Percentiles rank a stretch among this genome's conserved stretches.
phyloP scores from a whole-genome alignment of 1,139 yeast species.

The Arxiozyma heterogenica region DNA sequence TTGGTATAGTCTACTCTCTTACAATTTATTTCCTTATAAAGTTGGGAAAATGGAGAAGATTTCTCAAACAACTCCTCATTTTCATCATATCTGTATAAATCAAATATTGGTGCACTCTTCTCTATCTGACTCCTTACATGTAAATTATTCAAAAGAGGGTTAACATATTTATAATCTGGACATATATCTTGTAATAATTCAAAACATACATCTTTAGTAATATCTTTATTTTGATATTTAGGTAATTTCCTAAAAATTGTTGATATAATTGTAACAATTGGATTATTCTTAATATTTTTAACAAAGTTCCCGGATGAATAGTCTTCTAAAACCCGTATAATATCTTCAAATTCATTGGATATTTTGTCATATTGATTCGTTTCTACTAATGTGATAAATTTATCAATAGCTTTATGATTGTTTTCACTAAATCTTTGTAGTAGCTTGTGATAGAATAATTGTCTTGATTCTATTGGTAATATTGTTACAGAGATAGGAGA shows the following conservation, averaged over 20 bases:
- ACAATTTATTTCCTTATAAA: constrained; percentile 31
- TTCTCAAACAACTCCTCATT: background rate
- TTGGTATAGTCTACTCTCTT: constrained; percentile 40
- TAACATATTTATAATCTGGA: constrained; percentile 7
- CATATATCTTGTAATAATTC: constrained; percentile 15
- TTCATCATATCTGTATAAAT: background rate
- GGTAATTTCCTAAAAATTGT: constrained; percentile 21
- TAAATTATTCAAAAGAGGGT: constrained; percentile 17
- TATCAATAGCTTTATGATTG: constrained; percentile 11
- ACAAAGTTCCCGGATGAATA: constrained; percentile 24
- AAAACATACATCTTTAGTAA: constrained; percentile 23
- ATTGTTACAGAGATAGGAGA: constrained; percentile 26
- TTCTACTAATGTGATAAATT: constrained; percentile 17
- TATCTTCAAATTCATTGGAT: constrained; percentile 9
- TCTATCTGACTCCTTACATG: constrained; percentile 9
- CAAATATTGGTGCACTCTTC: constrained; percentile 6
- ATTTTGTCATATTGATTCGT: constrained; percentile 8
- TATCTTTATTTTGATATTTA: constrained; percentile 20
- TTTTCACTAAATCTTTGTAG: constrained; percentile 10
- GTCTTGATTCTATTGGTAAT: constrained; percentile 20
- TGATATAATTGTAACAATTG: constrained; percentile 7
- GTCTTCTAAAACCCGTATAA: constrained; percentile 17
- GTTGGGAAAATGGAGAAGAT: constrained; percentile 34
- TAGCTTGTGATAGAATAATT: constrained; percentile 15
- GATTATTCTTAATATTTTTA: constrained; percentile 11